phyloP scores from a whole-genome alignment of 208 protist genomes.

The Trypanosoma caninum region DNA sequence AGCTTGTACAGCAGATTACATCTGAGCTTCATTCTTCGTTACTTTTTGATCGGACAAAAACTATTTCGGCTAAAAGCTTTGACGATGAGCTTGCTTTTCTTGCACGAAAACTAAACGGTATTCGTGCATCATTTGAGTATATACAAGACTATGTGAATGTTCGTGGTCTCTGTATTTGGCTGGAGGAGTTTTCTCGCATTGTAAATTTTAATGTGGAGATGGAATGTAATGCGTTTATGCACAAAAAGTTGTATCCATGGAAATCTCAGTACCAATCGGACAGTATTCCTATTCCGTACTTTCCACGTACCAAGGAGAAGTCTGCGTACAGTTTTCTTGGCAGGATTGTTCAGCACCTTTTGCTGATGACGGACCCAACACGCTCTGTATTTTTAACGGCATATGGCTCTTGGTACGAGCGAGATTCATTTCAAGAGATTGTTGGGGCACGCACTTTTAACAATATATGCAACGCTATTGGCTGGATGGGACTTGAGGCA shows the following conservation, averaged over 20 bases:
- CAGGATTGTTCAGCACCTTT: slow-evolving; percentile 87
- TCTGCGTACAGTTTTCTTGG: slow-evolving; percentile 88
- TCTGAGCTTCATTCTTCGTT: slow-evolving; percentile 68
- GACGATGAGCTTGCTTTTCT: slow-evolving; percentile 81
- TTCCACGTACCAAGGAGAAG: slow-evolving; percentile 39
- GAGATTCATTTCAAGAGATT: slow-evolving; percentile 42
- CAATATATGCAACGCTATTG: slow-evolving; percentile 76
- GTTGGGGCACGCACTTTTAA: slow-evolving; percentile 88
- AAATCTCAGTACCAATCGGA: slow-evolving; percentile 87
- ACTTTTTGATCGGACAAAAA: slow-evolving; percentile 45
- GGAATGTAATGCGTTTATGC: slow-evolving; percentile 95
- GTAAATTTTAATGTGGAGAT: slow-evolving; percentile 97
- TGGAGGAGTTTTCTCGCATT: slow-evolving; percentile 96
- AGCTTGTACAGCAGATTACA: slow-evolving; percentile 86
- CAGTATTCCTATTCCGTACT: slow-evolving; percentile 93
- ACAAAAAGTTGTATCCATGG: slow-evolving; percentile 91
- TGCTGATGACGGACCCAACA: slow-evolving; percentile 78
- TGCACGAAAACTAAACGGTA: slow-evolving; percentile 79
- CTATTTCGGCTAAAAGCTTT: slow-evolving; percentile 33
- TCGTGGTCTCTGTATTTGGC: slow-evolving; percentile 96
- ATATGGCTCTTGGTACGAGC: slow-evolving; percentile 87
- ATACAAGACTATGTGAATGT: slow-evolving; percentile 98
- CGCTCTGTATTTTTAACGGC: slow-evolving; percentile 79
- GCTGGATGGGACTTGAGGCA: slow-evolving; percentile 68
- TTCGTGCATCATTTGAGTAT: slow-evolving; percentile 94